Base-by-base conservation (phyloP, 2,329 filamentous ascomycete species). In the Ampelomyces quisqualis region DNA sequence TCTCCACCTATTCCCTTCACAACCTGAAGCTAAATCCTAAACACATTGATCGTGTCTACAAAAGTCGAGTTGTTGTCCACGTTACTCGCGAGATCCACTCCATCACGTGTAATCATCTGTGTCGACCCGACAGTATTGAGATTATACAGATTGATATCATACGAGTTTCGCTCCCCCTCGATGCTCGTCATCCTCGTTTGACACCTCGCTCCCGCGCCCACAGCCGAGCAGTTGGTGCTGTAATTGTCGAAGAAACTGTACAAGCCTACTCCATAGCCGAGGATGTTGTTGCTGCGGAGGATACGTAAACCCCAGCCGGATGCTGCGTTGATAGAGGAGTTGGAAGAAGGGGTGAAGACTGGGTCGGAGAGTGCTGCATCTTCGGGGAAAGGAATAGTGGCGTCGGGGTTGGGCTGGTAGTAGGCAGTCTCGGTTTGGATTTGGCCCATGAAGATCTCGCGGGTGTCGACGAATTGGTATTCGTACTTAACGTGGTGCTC, bases 381-480 rank as follows among this genome's bases (percentile, higher is more conserved):
- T 49, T 74, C 70, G 0, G 72, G 73, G 68, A 86, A 89, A 26
- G 84, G 86, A 7, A 79, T 75, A 7, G 79, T 76, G 2, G 88
- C 80, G 53, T 85, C 78, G 4, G 90, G 88, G 72, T 91, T 90
- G 64, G 85, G 80, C 72, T 95, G 88, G 77, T 85, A 89, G 75
- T 82, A 81, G 11, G 90, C 86, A 4, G 90, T 95, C 72, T 96
- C 91, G 3, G 87, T 88, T 72, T 96, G 90, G 58, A 95, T 88
- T 35, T 88, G 73, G 8, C 80, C 84, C 78, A 94, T 84, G 73
- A 86, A 95, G 49, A 95, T 77, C 61, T 90, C 85, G 60, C 81
- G 77, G 2, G 90, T 88, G 48, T 84, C 84, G 62, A 78, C 73
- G 59, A 96, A 73, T 69, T 95, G 86, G 74, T 95, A 95, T 74